phyloP scores from a whole-genome alignment of 768 basidiomycete species.

The Cystobasidium ongulense region DNA sequence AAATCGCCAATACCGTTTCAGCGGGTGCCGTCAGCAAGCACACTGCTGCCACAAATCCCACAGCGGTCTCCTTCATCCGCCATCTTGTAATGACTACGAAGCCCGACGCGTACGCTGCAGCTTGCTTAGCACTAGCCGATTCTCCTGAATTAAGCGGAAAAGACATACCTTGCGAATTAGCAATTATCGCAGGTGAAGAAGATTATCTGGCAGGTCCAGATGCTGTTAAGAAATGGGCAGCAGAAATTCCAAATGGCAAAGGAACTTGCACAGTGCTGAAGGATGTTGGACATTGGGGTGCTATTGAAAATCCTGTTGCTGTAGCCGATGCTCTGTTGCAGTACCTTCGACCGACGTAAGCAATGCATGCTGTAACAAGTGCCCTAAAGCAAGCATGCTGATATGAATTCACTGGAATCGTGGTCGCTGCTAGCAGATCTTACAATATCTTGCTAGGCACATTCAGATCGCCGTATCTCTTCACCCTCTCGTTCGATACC shows the following conservation, averaged over 20 bases:
- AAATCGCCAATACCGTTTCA: constrained; percentile 23
- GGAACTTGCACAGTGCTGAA: constrained; percentile 12
- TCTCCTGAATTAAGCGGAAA: constrained; percentile 4
- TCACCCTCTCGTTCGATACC: constrained; percentile 11
- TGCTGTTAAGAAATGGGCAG: constrained; percentile 1
- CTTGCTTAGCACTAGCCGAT: constrained; percentile 17
- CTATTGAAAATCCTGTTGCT: constrained; percentile 25
- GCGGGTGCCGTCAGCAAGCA: constrained; percentile 18
- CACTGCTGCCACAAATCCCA: not conserved
- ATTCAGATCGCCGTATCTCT: constrained; percentile 25
- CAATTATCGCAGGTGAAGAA: constrained; percentile 25
- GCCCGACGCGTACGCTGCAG: constrained; percentile 23
- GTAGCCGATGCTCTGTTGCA: constrained; percentile 15
- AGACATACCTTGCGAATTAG: not conserved
- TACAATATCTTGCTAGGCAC: constrained; percentile 14
- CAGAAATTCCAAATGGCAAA: constrained; percentile 19
- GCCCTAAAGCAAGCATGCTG: not conserved
- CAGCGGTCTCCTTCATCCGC: constrained; percentile 21
- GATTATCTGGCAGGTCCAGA: constrained; percentile 29
- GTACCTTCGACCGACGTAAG: constrained; percentile 4
- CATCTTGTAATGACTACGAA: constrained; percentile 18
- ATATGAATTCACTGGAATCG: too few species aligned
- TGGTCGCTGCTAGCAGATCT: not conserved
- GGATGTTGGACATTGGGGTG: constrained; percentile 32
- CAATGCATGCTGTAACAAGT: not conserved